Percentiles rank a stretch among this genome's conserved stretches.
Evolutionary conservation across 2,329 filamentous ascomycete genomes (phyloP).

Genomic region (Cryphonectria nitschkei): DNA sequence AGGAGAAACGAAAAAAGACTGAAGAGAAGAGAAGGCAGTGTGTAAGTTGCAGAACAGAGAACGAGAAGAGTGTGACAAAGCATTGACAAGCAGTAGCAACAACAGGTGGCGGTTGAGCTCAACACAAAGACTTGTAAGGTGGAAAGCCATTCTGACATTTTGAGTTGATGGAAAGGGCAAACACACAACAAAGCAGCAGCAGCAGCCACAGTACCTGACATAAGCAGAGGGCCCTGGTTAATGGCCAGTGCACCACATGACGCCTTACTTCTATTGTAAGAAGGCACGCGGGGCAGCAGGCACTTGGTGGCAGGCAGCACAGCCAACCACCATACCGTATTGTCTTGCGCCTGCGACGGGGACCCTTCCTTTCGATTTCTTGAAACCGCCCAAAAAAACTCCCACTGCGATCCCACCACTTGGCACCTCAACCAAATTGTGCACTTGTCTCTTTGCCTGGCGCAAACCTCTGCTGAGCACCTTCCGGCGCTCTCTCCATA

Average conservation of each 20-base stretch:
- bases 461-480: slow-evolving; percentile 9
- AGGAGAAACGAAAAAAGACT: no score
- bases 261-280: neutral
- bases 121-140: neutral
- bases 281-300: slow-evolving; percentile 1
- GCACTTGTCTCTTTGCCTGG: slow-evolving; percentile 20
- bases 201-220: neutral
- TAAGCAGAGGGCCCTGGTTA: neutral
- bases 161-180: no score
- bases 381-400: slow-evolving; percentile 7
- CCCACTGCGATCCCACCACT: neutral
- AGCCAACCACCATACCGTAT: neutral
- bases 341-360: neutral
- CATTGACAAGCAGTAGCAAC: neutral
- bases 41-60: no score
- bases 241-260: neutral
- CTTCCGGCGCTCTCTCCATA: neutral
- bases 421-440: neutral
- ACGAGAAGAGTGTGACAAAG: neutral
- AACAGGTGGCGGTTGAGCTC: neutral
- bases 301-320: neutral
- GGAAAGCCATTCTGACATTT: neutral
- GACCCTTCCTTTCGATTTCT: neutral
- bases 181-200: neutral
- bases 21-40: no score